These are phyloP conservation scores for Annulohypoxylon bovei DNA, from an alignment of 495 filamentous ascomycete species.

Conservation along the genomic window DNA sequence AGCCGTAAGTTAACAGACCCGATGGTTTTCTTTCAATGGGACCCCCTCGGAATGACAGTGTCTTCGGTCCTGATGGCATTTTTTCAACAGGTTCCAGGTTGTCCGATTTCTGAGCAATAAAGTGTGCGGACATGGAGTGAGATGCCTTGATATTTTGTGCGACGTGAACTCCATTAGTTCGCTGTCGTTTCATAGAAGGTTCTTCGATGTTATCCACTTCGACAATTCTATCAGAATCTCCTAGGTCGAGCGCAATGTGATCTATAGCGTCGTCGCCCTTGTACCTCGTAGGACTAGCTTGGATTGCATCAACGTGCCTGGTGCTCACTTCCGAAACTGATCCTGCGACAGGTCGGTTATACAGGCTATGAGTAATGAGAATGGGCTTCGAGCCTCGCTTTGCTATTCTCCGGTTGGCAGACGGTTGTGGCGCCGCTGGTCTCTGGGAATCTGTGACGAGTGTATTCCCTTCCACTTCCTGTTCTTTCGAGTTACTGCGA, in stretches of 20 bases:
- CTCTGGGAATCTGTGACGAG: neutral
- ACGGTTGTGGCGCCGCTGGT: slow-evolving; percentile 5
- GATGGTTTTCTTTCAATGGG: slow-evolving; percentile 8
- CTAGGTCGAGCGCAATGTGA: neutral
- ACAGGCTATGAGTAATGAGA: slow-evolving; percentile 39
- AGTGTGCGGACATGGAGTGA: slow-evolving; percentile 31
- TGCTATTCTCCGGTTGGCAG: slow-evolving; percentile 21
- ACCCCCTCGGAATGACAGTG: neutral
- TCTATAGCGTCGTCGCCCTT: neutral
- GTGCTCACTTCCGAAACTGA: neutral
- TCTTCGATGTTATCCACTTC: neutral
- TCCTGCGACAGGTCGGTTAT: slow-evolving; percentile 45
- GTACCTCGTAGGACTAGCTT: neutral
- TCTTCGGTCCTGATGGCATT: neutral
- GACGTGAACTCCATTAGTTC: neutral
- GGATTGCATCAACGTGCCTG: slow-evolving; percentile 3
- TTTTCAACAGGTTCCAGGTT: neutral
- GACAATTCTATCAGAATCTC: neutral
- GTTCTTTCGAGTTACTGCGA: slow-evolving; percentile 15
- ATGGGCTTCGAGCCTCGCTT: slow-evolving; percentile 27
- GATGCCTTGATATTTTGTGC: slow-evolving; percentile 21
- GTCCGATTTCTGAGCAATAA: neutral
- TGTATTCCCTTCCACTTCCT: slow-evolving; percentile 1
- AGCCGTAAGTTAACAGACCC: slow-evolving; percentile 16
- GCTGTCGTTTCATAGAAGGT: slow-evolving; percentile 9